Evolutionary conservation across 1,284 basidiomycete species (phyloP), one percentile per base, ranked within the genome.

Genomic region (Schizophyllum commune): DNA sequence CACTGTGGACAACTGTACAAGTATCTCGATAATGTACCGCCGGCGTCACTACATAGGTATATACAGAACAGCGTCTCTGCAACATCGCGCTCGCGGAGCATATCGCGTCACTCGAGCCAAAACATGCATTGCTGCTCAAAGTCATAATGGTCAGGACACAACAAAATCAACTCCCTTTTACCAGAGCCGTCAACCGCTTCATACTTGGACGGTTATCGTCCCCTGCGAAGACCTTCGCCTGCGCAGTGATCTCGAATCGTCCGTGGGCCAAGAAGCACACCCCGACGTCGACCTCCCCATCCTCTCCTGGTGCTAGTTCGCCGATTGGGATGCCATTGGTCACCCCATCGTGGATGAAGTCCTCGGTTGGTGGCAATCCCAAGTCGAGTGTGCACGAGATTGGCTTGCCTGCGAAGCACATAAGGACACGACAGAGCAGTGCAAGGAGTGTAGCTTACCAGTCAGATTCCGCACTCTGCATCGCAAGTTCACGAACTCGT

Each of bases 241-340:
- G 79, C 2, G 83, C 87, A 17, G 77, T 75, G 60, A 96, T 77
- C 57, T 86, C 85, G 67, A 90, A 95, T 52, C 75, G 71, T 4
- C 94, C 94, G 56, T 78, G 76, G 6, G 91, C 82, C 20, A 96
- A 79, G 72, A 96, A 92, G 64, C 86, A 88, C 4, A 93, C 67
- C 1, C 85, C 80, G 0, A 85, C 76, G 54, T 83, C 79, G n/a
- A 86, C 69, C 39, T 79, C 76, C 47, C 74, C 75, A 11, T 79
- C 79, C 61, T 84, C 79, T 0, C 84, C 85, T 8, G 74, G 72
- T 39, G 78, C 75, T 39, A 90, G 68, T 21, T 77, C 76, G 4
- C 89, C 83, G 1, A 92, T 67, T 2, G 86, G 77, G 39, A 90
- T 77, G 52, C 85, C 80, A 4, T 77, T 75, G 15, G 84, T 72